Base-by-base conservation (phyloP, 1,284 basidiomycete species). In the Trametes versicolor region DNA sequence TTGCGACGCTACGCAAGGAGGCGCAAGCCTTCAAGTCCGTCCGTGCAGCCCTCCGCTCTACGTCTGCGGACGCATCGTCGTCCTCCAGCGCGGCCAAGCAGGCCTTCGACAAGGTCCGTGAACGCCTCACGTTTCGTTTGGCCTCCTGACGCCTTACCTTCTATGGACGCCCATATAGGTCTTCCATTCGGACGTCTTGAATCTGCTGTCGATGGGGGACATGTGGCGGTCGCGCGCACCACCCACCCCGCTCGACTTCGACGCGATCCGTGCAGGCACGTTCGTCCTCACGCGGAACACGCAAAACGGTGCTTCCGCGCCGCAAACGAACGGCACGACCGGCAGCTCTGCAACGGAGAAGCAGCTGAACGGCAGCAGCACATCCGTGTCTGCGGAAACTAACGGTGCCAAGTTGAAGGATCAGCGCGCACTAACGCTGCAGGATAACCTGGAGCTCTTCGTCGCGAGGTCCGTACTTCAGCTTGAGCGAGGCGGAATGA, bases 141-240 rank as follows among this genome's bases (percentile, higher is more conserved):
- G n/a, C 25, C 8, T 13, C 13, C 19, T 29, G n/a, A 21, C 52
- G 6, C 7, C 1, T 6, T 2, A 12, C 23, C n/a, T 21, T 2
- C 9, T 2, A 36, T 13, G 3, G 19, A 7, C 27, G 17, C 19
- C 17, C 25, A 27, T 25, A n/a, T 71, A 96, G 94, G 92, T 99
- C 10, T 99, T 97, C 82, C 84, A 90, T 68, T 78, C 87, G 1
- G 98, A 99, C 72, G 95, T 99, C 70, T 85, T 89, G 63, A 94
- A 98, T 55, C 83, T 99, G 1, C 82, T 99, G 15, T 87, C 87
- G 15, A 99, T 99, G 98, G 83, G 90, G n/a, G 97, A 99, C 73
- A 99, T 99, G 96, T 99, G 98, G 98, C 90, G 90, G 52, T 87
- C 91, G 10, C 88, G 98, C 32, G 87, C 89, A 27, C 92, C 91